Conservation (phyloP, 192 early-diverging fungal genomes). For the Coemansia sp. region DNA sequence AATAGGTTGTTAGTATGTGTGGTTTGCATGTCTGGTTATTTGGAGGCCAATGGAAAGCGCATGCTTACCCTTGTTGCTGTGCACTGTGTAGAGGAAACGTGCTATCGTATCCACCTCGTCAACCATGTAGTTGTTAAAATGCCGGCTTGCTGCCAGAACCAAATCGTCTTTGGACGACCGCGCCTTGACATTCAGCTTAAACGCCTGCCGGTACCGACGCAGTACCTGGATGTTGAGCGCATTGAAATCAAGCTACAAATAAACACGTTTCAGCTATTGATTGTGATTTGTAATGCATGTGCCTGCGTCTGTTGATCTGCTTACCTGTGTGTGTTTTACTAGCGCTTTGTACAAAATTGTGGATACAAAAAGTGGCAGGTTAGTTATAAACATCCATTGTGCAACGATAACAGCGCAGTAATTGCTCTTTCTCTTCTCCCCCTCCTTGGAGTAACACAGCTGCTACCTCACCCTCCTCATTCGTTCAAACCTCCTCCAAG, state of each 20-base stretch:
- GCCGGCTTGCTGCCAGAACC: conserved; percentile 41
- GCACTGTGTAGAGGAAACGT: conserved; percentile 51
- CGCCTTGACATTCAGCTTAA: conserved; percentile 55
- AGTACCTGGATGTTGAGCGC: conserved; percentile 45
- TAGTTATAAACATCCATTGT: neutral
- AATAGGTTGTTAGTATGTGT: neutral
- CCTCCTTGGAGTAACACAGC: neutral
- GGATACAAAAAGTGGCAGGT: neutral
- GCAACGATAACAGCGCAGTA: neutral
- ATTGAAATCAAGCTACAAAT: conserved; percentile 48
- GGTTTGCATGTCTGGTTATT: neutral
- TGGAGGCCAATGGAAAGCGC: neutral
- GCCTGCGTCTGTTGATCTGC: neutral
- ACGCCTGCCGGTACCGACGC: conserved; percentile 54
- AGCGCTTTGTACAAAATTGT: neutral
- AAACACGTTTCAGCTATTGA: neutral
- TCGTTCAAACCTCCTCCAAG: too few species aligned
- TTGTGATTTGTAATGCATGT: too few species aligned
- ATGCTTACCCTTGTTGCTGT: conserved; percentile 41
- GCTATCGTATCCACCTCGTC: conserved; percentile 57
- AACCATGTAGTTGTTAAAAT: conserved; percentile 42
- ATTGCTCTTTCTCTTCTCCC: neutral
- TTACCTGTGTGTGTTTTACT: conserved; percentile 30
- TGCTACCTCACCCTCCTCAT: too few species aligned
- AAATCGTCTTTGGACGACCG: conserved; percentile 55